Evolutionary conservation across 192 early-diverging fungal genomes (phyloP), one percentile per base, ranked within the genome.

Genomic region (Allomyces javanicus): DNA sequence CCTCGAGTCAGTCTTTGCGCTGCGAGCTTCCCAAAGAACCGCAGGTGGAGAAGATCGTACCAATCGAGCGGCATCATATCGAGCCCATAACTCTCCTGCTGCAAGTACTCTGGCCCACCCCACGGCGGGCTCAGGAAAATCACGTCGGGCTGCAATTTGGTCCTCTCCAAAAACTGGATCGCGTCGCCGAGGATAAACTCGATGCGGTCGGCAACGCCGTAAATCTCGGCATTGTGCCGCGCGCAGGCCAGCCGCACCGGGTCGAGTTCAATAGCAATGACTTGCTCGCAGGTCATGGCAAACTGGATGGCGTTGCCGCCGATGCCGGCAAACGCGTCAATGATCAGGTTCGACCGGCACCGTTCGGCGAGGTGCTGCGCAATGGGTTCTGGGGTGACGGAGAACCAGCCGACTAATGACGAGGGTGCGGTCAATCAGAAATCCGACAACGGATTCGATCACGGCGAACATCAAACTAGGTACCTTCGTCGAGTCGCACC

Each of bases 221-320:
- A 98, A 5, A 98, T 71, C 58, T 70, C 72, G 1, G 94, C 96
- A 73, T 98, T 98, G 63, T 92, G 76, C 62, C 72, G 72, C 1
- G 96, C 93, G 73, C 90, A 91, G 24, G 78, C 75, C 26, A 98
- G 69, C 44, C 87, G 82, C 5, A 81, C 75, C 10, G 84, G 82
- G 68, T 92, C 88, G 64, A 94, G 87, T 66, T 98, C 96, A 50
- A 98, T 87, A 2, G 94, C 91, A 65, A 98, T 89, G 7, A 96
- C 93, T 77, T 79, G 77, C 68, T 90, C 78, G 70, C 94, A 92
- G 11, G 81, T 84, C 67, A 83, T 75, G 4, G 96, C 94, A 81
- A 98, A 96, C 75, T 96, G 92, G 71, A 98, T 98, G 21, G 92
- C 70, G 71, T 98, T 98, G 5, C 96, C 96, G 19, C 96, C 96